Evolutionary conservation across 495 filamentous ascomycete genomes (phyloP).

Genomic region (Podospora conica): DNA sequence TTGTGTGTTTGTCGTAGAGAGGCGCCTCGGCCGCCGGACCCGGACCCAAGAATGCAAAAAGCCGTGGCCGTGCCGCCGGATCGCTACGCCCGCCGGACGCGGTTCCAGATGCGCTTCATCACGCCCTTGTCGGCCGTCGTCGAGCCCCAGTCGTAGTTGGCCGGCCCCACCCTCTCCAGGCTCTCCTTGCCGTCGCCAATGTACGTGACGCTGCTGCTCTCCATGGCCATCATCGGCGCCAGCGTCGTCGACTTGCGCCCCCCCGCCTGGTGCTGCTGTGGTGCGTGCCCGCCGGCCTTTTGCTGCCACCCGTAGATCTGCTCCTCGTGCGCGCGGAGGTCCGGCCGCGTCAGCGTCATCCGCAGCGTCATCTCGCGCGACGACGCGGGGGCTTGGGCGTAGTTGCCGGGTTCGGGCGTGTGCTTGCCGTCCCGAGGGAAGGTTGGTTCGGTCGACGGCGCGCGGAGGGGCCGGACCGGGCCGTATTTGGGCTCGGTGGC

Average conservation of each 20-base stretch:
- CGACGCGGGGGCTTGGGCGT: constrained; percentile 49
- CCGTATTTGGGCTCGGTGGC: constrained; percentile 30
- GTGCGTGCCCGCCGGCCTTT: too few species aligned
- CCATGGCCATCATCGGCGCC: constrained; percentile 9
- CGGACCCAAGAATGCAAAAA: neutral
- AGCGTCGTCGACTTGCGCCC: constrained; percentile 25
- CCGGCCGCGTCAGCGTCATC: constrained; percentile 88
- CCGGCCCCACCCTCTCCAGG: constrained; percentile 18
- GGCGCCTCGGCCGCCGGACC: too few species aligned
- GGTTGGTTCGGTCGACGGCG: constrained; percentile 12
- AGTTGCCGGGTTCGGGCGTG: constrained; percentile 30
- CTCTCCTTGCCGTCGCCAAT: constrained; percentile 26
- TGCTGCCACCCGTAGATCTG: constrained; percentile 53
- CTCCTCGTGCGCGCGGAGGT: constrained; percentile 65
- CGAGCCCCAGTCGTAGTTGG: constrained; percentile 20
- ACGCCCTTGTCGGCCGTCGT: constrained; percentile 26
- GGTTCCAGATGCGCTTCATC: constrained; percentile 38
- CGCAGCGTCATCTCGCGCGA: constrained; percentile 89
- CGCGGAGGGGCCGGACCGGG: constrained; percentile 29
- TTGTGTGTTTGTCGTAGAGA: too few species aligned
- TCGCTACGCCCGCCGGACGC: constrained; percentile 23
- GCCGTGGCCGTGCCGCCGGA: neutral
- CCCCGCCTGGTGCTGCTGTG: constrained; percentile 22
- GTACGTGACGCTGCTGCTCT: constrained; percentile 14
- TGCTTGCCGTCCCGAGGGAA: constrained; percentile 20